Evolutionary conservation across 2,329 filamentous ascomycete species (phyloP).

Genomic region (Bisporella sp.): DNA sequence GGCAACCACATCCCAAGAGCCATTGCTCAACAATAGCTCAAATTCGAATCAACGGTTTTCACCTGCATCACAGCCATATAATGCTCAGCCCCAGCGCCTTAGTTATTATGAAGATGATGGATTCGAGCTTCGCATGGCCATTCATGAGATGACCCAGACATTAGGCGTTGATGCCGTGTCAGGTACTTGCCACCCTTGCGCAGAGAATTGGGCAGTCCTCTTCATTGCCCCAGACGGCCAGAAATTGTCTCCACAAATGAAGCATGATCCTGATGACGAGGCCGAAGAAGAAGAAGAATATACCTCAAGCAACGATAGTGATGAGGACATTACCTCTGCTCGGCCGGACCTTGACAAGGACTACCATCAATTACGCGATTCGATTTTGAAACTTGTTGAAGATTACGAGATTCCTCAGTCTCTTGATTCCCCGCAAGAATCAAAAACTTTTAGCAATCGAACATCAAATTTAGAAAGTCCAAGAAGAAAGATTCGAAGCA

Average conservation of each 20-base stretch:
- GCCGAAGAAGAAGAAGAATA: conserved; percentile 61
- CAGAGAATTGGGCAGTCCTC: conserved; percentile 75
- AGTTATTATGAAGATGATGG: conserved; percentile 58
- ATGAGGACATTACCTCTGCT: conserved; percentile 49
- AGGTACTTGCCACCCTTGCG: conserved; percentile 69
- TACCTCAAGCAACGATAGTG: conserved; percentile 52
- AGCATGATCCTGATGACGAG: conserved; percentile 61
- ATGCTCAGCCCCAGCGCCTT: conserved; percentile 37
- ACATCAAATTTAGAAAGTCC: conserved; percentile 43
- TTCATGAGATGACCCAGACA: conserved; percentile 63
- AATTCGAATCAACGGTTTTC: conserved; percentile 47
- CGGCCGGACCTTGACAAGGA: conserved; percentile 65
- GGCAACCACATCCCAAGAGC: conserved; percentile 57
- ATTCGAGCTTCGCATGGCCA: conserved; percentile 56
- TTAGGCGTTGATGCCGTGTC: conserved; percentile 58
- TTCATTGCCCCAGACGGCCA: conserved; percentile 71
- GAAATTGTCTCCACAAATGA: conserved; percentile 63
- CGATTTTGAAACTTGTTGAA: conserved; percentile 72
- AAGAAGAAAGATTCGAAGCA: conserved; percentile 53
- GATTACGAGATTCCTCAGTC: conserved; percentile 74
- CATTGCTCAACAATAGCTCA: conserved; percentile 49
- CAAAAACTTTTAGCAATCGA: conserved; percentile 64
- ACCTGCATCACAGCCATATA: conserved; percentile 36
- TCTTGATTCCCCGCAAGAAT: conserved; percentile 50
- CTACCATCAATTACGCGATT: conserved; percentile 73